Conservation (phyloP, 163 green algal genomes). For the Trebouxiophyceae sp. region DNA sequence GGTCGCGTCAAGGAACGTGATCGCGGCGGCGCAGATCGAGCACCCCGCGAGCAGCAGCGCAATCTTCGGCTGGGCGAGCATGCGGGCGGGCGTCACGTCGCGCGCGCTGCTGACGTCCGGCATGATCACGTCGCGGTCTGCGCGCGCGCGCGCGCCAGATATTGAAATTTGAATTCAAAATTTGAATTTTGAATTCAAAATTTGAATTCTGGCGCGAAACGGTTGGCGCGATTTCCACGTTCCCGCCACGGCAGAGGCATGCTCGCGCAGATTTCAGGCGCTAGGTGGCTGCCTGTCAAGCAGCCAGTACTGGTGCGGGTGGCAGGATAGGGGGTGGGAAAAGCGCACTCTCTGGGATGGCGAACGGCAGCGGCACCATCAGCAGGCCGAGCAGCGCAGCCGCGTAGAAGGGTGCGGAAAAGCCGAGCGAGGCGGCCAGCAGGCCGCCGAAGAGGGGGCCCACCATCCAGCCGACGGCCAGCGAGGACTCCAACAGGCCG, state of each 20-base stretch:
- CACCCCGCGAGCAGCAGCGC: background rate
- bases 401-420: background rate
- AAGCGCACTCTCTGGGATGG: constrained; percentile 1
- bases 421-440: background rate
- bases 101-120: background rate
- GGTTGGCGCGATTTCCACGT: too few relatives aligned
- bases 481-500: background rate
- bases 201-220: too few relatives aligned
- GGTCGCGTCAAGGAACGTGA: constrained; percentile 1
- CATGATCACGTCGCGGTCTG: background rate
- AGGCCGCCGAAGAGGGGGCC: constrained; percentile 1
- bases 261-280: too few relatives aligned
- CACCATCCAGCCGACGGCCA: constrained; percentile 5
- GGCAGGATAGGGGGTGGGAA: too few relatives aligned
- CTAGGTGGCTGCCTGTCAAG: too few relatives aligned
- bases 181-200: too few relatives aligned
- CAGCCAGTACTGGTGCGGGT: too few relatives aligned
- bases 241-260: too few relatives aligned
- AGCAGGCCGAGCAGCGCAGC: background rate
- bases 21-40: background rate
- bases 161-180: too few relatives aligned
- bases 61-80: background rate
- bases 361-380: background rate
- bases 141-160: too few relatives aligned
- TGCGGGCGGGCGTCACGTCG: background rate